Percentiles rank a stretch among this genome's conserved stretches.
These are phyloP conservation scores for Phialocephala sp. DNA, from an alignment of 2,329 filamentous ascomycete genomes.

Conservation along the genomic window DNA sequence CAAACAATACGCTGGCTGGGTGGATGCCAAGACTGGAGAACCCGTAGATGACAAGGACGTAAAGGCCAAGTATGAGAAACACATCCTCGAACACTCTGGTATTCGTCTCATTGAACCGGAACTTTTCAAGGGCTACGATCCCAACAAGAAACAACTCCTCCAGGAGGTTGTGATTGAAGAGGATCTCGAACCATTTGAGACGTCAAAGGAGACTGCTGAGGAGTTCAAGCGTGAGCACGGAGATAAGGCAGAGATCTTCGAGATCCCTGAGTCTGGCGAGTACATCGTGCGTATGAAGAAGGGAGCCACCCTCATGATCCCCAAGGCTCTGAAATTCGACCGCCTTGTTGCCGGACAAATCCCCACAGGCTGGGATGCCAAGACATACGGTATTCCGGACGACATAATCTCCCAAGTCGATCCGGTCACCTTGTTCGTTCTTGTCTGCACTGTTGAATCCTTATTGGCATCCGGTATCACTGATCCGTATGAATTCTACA, in stretches of 20 bases:
- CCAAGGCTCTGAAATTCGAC: constrained; percentile 96
- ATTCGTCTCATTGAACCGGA: constrained; percentile 98
- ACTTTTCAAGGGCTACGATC: constrained; percentile 95
- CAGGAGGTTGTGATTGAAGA: constrained; percentile 98
- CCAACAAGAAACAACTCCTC: constrained; percentile 97
- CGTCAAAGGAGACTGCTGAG: constrained; percentile 94
- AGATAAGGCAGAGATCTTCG: constrained; percentile 97
- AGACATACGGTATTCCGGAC: constrained; percentile 93
- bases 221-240: constrained; percentile 98
- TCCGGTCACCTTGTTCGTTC: constrained; percentile 91
- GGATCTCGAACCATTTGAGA: constrained; percentile 95
- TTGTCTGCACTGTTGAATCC: constrained; percentile 91
- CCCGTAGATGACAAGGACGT: constrained; percentile 98
- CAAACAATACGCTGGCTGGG: constrained; percentile 95
- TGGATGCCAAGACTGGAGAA: constrained; percentile 91
- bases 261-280: constrained; percentile 91
- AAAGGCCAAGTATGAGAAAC: constrained; percentile 96
- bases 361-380: constrained; percentile 95
- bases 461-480: constrained; percentile 94
- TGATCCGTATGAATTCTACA: constrained; percentile 99
- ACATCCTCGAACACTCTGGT: constrained; percentile 93
- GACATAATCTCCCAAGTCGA: constrained; percentile 98
- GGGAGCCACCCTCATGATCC: constrained; percentile 92
- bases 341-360: constrained; percentile 97
- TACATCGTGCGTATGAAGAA: constrained; percentile 95